phyloP scores from a whole-genome alignment of 768 basidiomycete species.

The Sporobolomyces pararoseus region DNA sequence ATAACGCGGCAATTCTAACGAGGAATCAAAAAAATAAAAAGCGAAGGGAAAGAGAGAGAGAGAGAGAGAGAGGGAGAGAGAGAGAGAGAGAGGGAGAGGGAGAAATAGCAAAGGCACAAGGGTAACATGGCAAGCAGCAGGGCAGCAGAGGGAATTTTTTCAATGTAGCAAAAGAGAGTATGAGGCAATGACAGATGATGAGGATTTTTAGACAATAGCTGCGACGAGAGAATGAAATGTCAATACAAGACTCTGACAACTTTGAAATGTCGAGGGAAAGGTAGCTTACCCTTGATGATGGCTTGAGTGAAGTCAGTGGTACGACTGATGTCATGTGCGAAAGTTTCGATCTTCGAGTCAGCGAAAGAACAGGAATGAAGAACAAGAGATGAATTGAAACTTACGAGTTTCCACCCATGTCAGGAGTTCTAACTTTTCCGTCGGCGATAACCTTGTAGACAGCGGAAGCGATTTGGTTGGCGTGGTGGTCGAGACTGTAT shows the following conservation, averaged over 20 bases:
- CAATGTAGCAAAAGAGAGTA: background rate
- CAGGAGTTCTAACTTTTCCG: slow-evolving; percentile 83
- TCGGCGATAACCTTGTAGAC: slow-evolving; percentile 88
- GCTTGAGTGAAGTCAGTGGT: slow-evolving; percentile 94
- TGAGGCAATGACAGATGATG: no score
- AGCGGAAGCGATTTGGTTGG: slow-evolving; percentile 85
- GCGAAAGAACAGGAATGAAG: no score
- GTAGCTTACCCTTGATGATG: slow-evolving; percentile 57
- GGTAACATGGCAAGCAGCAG: background rate
- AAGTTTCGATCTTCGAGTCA: background rate
- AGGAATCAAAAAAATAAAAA: no score
- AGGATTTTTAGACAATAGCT: slow-evolving; percentile 6
- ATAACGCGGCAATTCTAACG: no score
- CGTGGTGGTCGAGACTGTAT: slow-evolving; percentile 70
- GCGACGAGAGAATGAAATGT: background rate
- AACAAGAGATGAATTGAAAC: slow-evolving; percentile 1
- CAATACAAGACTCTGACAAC: no score
- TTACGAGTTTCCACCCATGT: slow-evolving; percentile 76
- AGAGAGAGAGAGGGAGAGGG: no score
- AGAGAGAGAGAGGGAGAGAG: no score
- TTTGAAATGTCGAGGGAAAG: background rate
- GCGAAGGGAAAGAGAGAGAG: background rate
- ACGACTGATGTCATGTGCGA: slow-evolving; percentile 54
- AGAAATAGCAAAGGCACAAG: background rate
- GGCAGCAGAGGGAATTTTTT: slow-evolving; percentile 4